These are phyloP conservation scores for Typha latifolia DNA, from an alignment of 176 grass and related monocot genomes.

Conservation along the genomic window DNA sequence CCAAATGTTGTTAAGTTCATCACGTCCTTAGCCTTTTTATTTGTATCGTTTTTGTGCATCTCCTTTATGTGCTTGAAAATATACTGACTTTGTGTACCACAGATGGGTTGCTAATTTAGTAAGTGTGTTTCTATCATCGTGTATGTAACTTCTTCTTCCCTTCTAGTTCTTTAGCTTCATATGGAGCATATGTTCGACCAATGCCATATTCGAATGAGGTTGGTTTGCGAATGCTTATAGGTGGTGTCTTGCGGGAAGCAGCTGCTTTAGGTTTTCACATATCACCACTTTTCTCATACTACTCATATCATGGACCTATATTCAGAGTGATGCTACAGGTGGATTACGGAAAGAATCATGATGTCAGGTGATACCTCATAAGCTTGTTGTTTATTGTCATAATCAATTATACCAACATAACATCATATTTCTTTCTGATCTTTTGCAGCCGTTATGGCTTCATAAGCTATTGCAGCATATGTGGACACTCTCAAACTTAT, in stretches of 20 bases:
- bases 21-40: neutral
- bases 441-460: conserved; percentile 74
- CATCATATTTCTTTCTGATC: conserved; percentile 16
- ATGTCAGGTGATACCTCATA: conserved; percentile 36
- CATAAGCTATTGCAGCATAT: conserved; percentile 68
- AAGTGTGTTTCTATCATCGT: neutral
- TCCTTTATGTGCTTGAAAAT: neutral
- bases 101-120: neutral
- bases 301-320: conserved; percentile 68
- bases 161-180: conserved; percentile 82
- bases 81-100: neutral
- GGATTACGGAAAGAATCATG: conserved; percentile 44
- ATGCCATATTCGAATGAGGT: conserved; percentile 93
- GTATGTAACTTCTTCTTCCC: conserved; percentile 24
- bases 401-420: neutral
- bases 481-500: conserved; percentile 74
- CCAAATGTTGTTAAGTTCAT: neutral
- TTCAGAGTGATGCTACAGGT: conserved; percentile 73
- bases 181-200: conserved; percentile 83
- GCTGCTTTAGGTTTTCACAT: conserved; percentile 76
- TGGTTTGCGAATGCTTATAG: conserved; percentile 94
- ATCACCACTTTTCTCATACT: conserved; percentile 83
- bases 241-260: conserved; percentile 71
- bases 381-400: neutral
- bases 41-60: neutral